Base-by-base conservation (phyloP, 257 asterid genomes). In the Nicotiana attenuata region DNA sequence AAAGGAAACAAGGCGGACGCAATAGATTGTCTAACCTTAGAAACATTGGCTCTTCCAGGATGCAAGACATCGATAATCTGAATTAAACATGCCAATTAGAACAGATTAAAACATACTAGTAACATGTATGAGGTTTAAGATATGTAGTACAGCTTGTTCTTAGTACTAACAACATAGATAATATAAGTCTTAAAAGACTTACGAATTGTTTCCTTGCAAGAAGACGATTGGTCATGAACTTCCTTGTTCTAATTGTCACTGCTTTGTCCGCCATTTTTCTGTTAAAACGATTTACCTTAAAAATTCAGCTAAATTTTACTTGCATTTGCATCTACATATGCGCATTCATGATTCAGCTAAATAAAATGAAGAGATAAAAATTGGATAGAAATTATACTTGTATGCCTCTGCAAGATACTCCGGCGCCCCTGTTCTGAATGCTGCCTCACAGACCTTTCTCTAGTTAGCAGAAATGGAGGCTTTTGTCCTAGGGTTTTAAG, bases 191-290 rank as follows among this genome's bases (percentile, higher is more conserved):
- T 29, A 73, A 5, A 78, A 15, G 28, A 71, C 91, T 17, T 82
- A 91, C 92, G 35, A 92, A 92, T 89, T 92, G 97, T 80, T 92
- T 92, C 92, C 97, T 87, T 65, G 94, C 86, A 2, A 92, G 94
- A 15, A 92, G 90, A 47, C 92, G 97, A 45, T 92, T 92, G 6
- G 97, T 92, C 93, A 92, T 90, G 83, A 92, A 92, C 86, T 92
- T 92, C 86, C 97, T 89, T 0, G 92, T 89, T 65, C 97, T 80
- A 87, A 92, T 87, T 0, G 97, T 92, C 5, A 92, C 92, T 11
- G 92, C 92, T 85, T 92, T 92, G 89, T 90, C 94, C 86, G 94
- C 90, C 97, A 92, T 89, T 82, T 83, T 73, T 24, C 79, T 75
- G 79, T 50, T 7, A 50, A 24, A 1, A 47, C 10, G 24, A 73